Evolutionary conservation across 257 asterid species (phyloP).

Genomic region (Nicotiana knightiana): DNA sequence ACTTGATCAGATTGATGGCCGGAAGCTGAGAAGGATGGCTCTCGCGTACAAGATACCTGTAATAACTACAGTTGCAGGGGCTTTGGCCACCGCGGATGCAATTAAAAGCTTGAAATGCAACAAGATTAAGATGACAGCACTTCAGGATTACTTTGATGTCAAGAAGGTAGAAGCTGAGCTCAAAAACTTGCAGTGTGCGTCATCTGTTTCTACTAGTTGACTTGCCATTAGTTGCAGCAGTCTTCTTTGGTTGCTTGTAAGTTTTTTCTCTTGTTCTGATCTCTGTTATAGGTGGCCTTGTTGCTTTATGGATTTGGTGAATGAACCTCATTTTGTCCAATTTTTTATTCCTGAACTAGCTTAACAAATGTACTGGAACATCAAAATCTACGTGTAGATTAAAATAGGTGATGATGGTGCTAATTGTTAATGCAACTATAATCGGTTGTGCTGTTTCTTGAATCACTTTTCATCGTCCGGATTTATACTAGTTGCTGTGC

Average conservation of each 20-base stretch:
- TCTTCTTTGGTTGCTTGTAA: not conserved
- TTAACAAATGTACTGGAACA: constrained; percentile 11
- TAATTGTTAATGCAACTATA: not conserved
- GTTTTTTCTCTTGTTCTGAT: not conserved
- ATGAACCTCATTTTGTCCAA: not conserved
- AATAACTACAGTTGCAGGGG: constrained; percentile 96
- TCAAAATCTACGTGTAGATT: constrained; percentile 8
- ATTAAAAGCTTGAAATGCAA: constrained; percentile 73
- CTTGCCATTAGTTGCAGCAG: constrained; percentile 7
- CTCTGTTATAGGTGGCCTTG: not conserved
- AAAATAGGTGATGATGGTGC: constrained; percentile 5
- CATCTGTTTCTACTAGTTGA: constrained; percentile 32
- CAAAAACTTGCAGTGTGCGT: constrained; percentile 38
- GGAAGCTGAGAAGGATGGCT: constrained; percentile 90
- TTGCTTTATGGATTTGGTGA: constrained; percentile 1
- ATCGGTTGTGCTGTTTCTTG: not conserved
- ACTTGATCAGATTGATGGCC: constrained; percentile 81
- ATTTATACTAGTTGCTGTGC: not conserved
- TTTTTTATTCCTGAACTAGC: not conserved
- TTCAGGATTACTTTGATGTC: constrained; percentile 74
- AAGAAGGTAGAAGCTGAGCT: constrained; percentile 22
- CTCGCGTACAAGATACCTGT: constrained; percentile 88
- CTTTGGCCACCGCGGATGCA: constrained; percentile 90
- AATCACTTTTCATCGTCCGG: not conserved
- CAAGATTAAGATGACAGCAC: constrained; percentile 80